Evolutionary conservation across 2,329 filamentous ascomycete species (phyloP).

Genomic region (Pyrenophora teres): DNA sequence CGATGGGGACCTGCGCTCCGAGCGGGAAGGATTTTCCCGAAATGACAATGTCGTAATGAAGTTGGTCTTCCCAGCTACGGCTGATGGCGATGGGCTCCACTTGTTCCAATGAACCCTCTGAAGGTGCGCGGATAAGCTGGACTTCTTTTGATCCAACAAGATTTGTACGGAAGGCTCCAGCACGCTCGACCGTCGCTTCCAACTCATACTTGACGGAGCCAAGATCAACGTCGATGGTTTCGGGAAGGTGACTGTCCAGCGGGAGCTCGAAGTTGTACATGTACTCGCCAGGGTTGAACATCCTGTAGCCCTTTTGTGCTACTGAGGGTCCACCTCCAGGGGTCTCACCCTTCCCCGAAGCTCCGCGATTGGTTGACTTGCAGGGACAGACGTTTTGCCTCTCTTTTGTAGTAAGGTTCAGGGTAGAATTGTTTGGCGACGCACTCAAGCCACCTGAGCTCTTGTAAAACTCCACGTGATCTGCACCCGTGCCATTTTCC

Average conservation of each 20-base stretch:
- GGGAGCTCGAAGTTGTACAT: constrained; percentile 80
- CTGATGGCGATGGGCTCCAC: constrained; percentile 94
- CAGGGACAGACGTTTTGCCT: constrained; percentile 72
- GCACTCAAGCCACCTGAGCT: constrained; percentile 48
- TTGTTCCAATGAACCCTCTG: constrained; percentile 86
- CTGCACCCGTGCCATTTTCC: constrained; percentile 65
- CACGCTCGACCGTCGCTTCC: constrained; percentile 81
- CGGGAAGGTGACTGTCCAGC: constrained; percentile 76
- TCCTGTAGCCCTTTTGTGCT: constrained; percentile 80
- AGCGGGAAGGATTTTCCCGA: constrained; percentile 94
- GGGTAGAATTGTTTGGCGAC: constrained; percentile 52
- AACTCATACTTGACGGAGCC: constrained; percentile 88
- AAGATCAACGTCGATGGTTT: constrained; percentile 85
- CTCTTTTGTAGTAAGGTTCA: constrained; percentile 56
- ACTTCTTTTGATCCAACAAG: constrained; percentile 82
- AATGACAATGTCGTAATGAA: constrained; percentile 95
- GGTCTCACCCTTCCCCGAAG: constrained; percentile 76
- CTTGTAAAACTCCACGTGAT: constrained; percentile 63
- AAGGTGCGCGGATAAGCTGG: constrained; percentile 79
- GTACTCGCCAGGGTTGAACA: constrained; percentile 78
- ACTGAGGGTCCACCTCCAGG: constrained; percentile 60
- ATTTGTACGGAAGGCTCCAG: constrained; percentile 88
- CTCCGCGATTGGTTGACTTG: constrained; percentile 82
- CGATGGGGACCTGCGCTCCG: constrained; percentile 85
- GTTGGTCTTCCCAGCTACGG: constrained; percentile 90